Conservation (phyloP, 768 basidiomycete species). For the Calocybe cyanea region DNA sequence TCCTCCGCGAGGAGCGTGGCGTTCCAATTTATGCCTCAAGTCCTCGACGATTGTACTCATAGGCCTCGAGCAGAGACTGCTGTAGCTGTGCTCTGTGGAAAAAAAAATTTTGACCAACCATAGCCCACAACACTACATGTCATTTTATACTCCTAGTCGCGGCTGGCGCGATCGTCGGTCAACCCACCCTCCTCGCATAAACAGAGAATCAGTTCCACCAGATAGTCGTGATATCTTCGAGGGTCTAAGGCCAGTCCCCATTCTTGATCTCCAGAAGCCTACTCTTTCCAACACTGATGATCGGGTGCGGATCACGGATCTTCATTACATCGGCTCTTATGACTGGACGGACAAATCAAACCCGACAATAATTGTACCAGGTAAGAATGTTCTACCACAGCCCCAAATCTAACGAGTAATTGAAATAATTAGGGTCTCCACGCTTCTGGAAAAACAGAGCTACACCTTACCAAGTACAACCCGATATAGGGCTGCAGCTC, state of each 20-base stretch:
- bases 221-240: conserved; percentile 33
- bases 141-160: background rate
- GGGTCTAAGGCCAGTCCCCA: conserved; percentile 24
- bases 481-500: conserved; percentile 45
- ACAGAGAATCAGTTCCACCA: conserved; percentile 19
- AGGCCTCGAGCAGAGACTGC: too few species aligned
- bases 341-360: conserved; percentile 41
- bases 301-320: conserved; percentile 32
- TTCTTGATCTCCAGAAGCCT: conserved; percentile 25
- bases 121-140: background rate
- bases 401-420: background rate
- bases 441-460: conserved; percentile 43
- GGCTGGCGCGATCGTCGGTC: conserved; percentile 2
- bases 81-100: too few species aligned
- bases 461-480: conserved; percentile 49
- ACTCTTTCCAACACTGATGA: conserved; percentile 17
- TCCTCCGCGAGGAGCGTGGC: too few species aligned
- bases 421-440: conserved; percentile 39
- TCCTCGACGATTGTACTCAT: too few species aligned
- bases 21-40: too few species aligned
- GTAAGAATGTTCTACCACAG: conserved; percentile 24
- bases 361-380: conserved; percentile 53
- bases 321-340: conserved; percentile 45
- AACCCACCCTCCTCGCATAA: background rate
- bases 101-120: too few species aligned